A percentile compares a stretch with the other conserved stretches of the same genome.
These are phyloP conservation scores for Hymenoscyphus scutula DNA, from an alignment of 2,329 filamentous ascomycete genomes.

Conservation along the genomic window DNA sequence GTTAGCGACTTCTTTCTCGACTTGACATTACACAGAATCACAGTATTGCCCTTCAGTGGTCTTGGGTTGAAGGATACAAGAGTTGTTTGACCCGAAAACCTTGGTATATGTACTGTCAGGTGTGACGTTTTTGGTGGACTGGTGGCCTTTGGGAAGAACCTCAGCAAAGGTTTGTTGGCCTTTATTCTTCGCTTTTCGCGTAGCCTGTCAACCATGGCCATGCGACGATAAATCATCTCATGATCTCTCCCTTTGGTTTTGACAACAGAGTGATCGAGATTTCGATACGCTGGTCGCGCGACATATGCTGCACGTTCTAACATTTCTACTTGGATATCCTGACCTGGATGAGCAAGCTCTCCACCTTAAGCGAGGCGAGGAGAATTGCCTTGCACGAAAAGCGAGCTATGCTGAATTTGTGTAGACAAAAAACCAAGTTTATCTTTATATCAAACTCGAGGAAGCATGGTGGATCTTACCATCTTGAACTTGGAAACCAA, in stretches of 20 bases:
- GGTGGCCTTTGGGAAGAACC: slow-evolving; percentile 20
- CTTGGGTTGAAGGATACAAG: slow-evolving; percentile 37
- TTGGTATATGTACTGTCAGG: slow-evolving; percentile 33
- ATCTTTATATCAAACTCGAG: neutral
- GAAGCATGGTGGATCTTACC: neutral
- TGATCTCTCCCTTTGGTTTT: slow-evolving; percentile 41
- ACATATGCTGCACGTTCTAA: slow-evolving; percentile 38
- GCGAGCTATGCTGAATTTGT: neutral
- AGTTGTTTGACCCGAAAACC: slow-evolving; percentile 28
- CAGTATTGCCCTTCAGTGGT: slow-evolving; percentile 39
- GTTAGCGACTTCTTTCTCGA: neutral
- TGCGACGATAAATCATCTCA: slow-evolving; percentile 37
- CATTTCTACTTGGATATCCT: slow-evolving; percentile 38
- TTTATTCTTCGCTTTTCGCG: slow-evolving; percentile 35
- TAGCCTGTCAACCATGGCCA: slow-evolving; percentile 35
- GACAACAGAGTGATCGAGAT: slow-evolving; percentile 40
- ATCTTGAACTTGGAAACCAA: neutral
- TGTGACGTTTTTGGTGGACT: slow-evolving; percentile 32
- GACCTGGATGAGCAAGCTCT: slow-evolving; percentile 39
- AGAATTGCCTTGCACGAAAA: neutral
- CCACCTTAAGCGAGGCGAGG: neutral
- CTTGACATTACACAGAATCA: neutral
- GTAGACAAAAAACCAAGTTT: neutral
- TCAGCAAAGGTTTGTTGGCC: slow-evolving; percentile 14
- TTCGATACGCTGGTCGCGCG: slow-evolving; percentile 33